A percentile compares a stretch with the other conserved stretches of the same genome.
Conservation (phyloP, 495 filamentous ascomycete genomes). For the Trichoderma gamsii region DNA sequence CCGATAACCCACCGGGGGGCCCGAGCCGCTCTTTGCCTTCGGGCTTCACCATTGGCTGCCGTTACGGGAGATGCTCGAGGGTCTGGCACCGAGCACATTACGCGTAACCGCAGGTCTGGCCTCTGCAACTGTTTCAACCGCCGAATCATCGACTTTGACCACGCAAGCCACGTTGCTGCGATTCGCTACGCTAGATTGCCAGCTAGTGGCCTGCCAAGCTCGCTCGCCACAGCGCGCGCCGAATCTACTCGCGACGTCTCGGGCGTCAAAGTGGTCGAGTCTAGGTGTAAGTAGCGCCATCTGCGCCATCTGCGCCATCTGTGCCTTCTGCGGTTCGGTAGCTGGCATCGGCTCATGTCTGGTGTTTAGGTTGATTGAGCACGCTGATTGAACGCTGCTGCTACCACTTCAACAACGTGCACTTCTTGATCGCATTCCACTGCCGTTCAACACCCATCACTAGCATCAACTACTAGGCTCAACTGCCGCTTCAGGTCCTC, state of each 20-base stretch:
- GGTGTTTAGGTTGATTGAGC: neutral
- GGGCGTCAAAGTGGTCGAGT: neutral
- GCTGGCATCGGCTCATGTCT: slow-evolving; percentile 1
- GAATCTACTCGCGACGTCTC: neutral
- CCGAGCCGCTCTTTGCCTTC: neutral
- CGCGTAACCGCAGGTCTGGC: no score
- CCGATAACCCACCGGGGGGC: neutral
- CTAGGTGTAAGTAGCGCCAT: neutral
- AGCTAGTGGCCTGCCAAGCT: neutral
- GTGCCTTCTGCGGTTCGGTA: slow-evolving; percentile 6
- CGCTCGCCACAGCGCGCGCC: neutral
- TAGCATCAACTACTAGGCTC: no score
- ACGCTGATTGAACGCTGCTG: neutral
- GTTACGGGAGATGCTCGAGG: no score
- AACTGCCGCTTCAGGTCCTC: neutral
- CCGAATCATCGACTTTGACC: no score
- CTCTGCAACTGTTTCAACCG: no score
- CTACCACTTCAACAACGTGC: neutral
- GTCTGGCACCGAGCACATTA: no score
- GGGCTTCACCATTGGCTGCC: no score
- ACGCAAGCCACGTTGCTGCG: no score
- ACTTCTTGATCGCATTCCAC: no score
- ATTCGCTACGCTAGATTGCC: neutral
- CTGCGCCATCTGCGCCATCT: no score
- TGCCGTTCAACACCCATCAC: no score